A percentile compares a stretch with the other conserved stretches of the same genome.
These are phyloP conservation scores for Pisolithus sp. DNA, from an alignment of 768 basidiomycete species.

Conservation along the genomic window DNA sequence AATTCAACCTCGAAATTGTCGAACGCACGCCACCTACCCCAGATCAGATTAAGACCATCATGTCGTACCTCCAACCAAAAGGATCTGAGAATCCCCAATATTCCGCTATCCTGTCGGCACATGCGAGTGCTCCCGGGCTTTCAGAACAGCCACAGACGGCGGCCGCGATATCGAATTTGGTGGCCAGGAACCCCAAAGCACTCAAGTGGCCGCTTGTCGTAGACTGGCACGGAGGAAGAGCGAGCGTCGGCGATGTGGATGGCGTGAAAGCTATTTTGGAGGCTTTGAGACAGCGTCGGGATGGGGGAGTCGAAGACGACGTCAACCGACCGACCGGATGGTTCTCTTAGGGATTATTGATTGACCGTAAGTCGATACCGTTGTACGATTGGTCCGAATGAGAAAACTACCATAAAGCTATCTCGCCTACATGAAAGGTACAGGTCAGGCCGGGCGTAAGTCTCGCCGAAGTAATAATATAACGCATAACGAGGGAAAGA, in stretches of 20 bases:
- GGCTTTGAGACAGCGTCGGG: conserved; percentile 53
- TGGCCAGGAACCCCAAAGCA: conserved; percentile 47
- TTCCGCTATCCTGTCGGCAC: conserved; percentile 52
- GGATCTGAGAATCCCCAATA: conserved; percentile 28
- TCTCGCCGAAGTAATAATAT: too few species aligned
- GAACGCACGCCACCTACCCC: conserved; percentile 56
- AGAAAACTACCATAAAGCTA: too few species aligned
- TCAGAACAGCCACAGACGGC: conserved; percentile 36
- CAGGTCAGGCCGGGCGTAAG: too few species aligned
- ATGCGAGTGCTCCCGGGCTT: conserved; percentile 40
- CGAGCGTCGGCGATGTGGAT: conserved; percentile 59
- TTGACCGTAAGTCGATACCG: too few species aligned
- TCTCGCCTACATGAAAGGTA: too few species aligned
- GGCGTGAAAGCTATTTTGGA: conserved; percentile 67
- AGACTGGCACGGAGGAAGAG: conserved; percentile 64
- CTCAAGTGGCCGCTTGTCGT: conserved; percentile 80
- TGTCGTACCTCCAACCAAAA: conserved; percentile 43
- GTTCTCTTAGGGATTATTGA: conserved; percentile 33
- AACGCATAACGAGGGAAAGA: too few species aligned
- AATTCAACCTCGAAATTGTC: conserved; percentile 68
- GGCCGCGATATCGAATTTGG: conserved; percentile 45
- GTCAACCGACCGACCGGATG: conserved; percentile 47
- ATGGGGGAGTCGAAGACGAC: conserved; percentile 51
- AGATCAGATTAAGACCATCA: conserved; percentile 63
- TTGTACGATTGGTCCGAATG: too few species aligned